Evolutionary conservation across 2,329 filamentous ascomycete genomes (phyloP).

Genomic region (Ophioceras dolichostomum): DNA sequence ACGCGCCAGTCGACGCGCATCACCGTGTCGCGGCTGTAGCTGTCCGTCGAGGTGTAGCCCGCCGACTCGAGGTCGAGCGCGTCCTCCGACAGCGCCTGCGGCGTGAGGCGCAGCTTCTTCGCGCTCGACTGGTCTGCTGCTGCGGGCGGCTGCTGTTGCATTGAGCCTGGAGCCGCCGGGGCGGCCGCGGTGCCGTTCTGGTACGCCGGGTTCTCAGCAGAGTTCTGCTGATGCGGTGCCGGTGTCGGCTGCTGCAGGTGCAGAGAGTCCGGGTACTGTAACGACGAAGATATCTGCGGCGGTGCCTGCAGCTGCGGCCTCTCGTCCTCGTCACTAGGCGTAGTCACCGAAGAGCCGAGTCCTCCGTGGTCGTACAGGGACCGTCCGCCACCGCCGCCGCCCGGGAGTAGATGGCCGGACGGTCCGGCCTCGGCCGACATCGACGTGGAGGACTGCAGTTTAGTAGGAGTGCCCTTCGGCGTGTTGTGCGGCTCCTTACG

Average conservation of each 20-base stretch:
- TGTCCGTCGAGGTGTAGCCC: constrained; percentile 40
- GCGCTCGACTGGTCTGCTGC: no score
- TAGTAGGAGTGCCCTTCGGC: constrained; percentile 6
- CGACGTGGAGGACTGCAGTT: background rate
- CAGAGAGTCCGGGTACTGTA: no score
- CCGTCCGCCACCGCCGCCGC: no score
- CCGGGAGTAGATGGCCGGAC: no score
- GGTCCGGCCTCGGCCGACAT: no score
- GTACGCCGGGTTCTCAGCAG: background rate
- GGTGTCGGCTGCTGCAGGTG: background rate
- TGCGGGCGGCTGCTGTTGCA: no score
- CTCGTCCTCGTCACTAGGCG: background rate
- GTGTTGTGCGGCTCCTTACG: constrained; percentile 12
- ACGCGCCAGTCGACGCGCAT: constrained; percentile 37
- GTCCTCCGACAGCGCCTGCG: constrained; percentile 1
- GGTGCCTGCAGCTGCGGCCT: background rate
- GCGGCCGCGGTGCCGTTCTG: background rate
- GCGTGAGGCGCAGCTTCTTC: constrained; percentile 4
- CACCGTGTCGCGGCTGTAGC: constrained; percentile 31
- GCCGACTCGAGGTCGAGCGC: constrained; percentile 28
- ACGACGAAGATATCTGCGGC: no score
- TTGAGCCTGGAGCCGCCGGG: no score
- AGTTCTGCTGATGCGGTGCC: no score
- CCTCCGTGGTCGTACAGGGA: no score
- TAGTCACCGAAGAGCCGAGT: no score